phyloP scores from a whole-genome alignment of 495 filamentous ascomycete species.

The Daldinia decipiens region DNA sequence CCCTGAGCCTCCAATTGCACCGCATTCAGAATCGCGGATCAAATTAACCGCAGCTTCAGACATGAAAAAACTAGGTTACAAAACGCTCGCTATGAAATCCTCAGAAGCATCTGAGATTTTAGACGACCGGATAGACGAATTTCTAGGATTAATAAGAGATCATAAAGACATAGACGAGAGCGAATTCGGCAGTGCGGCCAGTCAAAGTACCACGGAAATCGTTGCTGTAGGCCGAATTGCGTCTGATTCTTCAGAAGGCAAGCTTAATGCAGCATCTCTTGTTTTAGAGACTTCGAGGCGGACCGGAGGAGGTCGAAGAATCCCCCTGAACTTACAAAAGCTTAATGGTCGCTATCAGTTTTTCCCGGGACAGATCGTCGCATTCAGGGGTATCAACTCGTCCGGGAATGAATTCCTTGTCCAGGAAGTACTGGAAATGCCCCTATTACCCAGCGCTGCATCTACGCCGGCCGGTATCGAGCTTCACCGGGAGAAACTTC shows the following conservation, averaged over 20 bases:
- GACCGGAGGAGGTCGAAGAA: conserved; percentile 81
- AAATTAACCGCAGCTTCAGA: conserved; percentile 84
- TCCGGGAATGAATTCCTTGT: conserved; percentile 86
- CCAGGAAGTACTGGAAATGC: conserved; percentile 76
- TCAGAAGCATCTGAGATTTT: conserved; percentile 91
- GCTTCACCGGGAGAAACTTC: conserved; percentile 70
- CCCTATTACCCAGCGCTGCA: conserved; percentile 74
- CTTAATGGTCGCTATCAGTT: conserved; percentile 75
- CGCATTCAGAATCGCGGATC: conserved; percentile 78
- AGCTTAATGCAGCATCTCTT: conserved; percentile 81
- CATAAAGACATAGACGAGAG: conserved; percentile 79
- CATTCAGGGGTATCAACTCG: conserved; percentile 84
- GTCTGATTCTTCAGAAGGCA: conserved; percentile 84
- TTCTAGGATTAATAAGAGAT: conserved; percentile 73
- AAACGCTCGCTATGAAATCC: conserved; percentile 91
- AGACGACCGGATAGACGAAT: conserved; percentile 95
- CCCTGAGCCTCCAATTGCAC: conserved; percentile 76
- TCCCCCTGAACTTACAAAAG: conserved; percentile 79
- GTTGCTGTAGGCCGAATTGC: conserved; percentile 91
- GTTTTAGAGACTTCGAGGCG: conserved; percentile 88
- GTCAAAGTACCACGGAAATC: conserved; percentile 84
- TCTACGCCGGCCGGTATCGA: conserved; percentile 70
- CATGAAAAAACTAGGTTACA: conserved; percentile 88
- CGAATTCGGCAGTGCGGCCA: conserved; percentile 87
- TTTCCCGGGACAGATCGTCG: conserved; percentile 95